These are phyloP conservation scores for Fusarium burgessii DNA, from an alignment of 2,329 filamentous ascomycete species.

Conservation along the genomic window DNA sequence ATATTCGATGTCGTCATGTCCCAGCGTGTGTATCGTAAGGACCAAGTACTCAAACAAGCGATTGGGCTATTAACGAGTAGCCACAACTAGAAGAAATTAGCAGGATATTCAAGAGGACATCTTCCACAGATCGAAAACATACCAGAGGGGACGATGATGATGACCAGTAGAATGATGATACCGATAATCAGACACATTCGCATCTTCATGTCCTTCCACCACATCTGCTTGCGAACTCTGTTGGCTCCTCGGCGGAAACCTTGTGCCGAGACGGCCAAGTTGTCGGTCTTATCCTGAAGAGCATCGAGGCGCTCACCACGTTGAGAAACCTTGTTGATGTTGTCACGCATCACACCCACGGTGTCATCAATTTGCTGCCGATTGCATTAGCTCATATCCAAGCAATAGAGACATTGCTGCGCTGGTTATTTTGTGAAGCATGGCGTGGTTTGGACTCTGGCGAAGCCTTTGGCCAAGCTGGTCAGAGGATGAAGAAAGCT, in stretches of 20 bases:
- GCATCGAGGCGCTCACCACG: slow-evolving; percentile 90
- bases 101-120: background rate
- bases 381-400: slow-evolving; percentile 30
- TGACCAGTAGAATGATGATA: slow-evolving; percentile 88
- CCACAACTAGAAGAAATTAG: slow-evolving; percentile 50
- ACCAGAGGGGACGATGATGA: slow-evolving; percentile 96
- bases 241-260: slow-evolving; percentile 97
- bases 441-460: background rate
- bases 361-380: slow-evolving; percentile 95
- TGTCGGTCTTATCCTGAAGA: slow-evolving; percentile 94
- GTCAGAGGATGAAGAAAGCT: background rate
- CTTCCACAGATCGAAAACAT: slow-evolving; percentile 46
- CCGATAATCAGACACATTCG: slow-evolving; percentile 93
- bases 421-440: background rate
- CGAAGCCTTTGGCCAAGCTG: background rate
- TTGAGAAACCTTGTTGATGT: slow-evolving; percentile 96
- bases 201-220: slow-evolving; percentile 99
- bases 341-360: slow-evolving; percentile 94
- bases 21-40: slow-evolving; percentile 41
- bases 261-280: slow-evolving; percentile 91
- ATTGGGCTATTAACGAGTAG: slow-evolving; percentile 49
- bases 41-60: slow-evolving; percentile 44
- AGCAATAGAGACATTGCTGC: background rate
- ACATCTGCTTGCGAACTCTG: slow-evolving; percentile 97
- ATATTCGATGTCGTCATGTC: slow-evolving; percentile 47